These are phyloP conservation scores for Ophiostoma pallidulum DNA, from an alignment of 2,329 filamentous ascomycete species.

Conservation along the genomic window DNA sequence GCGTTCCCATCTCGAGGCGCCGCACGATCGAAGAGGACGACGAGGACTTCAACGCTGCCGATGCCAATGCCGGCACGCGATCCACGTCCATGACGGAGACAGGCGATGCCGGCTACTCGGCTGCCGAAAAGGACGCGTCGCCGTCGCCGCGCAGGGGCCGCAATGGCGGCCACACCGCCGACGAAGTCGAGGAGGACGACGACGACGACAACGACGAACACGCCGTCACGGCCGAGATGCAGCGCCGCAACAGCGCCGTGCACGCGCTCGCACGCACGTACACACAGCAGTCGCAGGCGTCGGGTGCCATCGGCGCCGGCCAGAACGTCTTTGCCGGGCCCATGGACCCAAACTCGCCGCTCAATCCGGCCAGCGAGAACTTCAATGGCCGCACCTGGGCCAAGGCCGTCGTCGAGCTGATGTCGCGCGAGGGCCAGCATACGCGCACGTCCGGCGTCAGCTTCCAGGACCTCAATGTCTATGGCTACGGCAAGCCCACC, in stretches of 20 bases:
- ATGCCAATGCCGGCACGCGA: conserved; percentile 22
- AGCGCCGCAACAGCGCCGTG: conserved; percentile 42
- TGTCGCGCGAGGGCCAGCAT: conserved; percentile 40
- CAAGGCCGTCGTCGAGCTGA: conserved; percentile 46
- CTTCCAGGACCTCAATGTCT: conserved; percentile 59
- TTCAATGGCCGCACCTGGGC: conserved; percentile 50
- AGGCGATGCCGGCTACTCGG: conserved; percentile 20
- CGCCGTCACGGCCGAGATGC: conserved; percentile 35
- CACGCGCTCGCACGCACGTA: conserved; percentile 43
- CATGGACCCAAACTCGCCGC: conserved; percentile 31
- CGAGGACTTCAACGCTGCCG: conserved; percentile 18
- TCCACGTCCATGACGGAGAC: conserved; percentile 30
- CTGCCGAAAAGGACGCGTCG: conserved; percentile 22
- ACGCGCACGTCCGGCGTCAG: conserved; percentile 55
- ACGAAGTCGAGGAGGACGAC: conserved; percentile 20
- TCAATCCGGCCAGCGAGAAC: conserved; percentile 39
- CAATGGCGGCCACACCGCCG: not conserved
- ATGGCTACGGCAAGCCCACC: conserved; percentile 56
- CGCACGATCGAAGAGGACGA: conserved; percentile 23
- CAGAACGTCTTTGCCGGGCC: conserved; percentile 39
- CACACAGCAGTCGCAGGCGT: conserved; percentile 36
- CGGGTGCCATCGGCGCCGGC: conserved; percentile 16
- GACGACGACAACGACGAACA: conserved; percentile 27
- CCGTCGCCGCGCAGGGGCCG: conserved; percentile 7
- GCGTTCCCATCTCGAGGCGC: conserved; percentile 26